These are phyloP conservation scores for Pyrenochaeta sp. DNA, from an alignment of 2,329 filamentous ascomycete species.

Conservation along the genomic window DNA sequence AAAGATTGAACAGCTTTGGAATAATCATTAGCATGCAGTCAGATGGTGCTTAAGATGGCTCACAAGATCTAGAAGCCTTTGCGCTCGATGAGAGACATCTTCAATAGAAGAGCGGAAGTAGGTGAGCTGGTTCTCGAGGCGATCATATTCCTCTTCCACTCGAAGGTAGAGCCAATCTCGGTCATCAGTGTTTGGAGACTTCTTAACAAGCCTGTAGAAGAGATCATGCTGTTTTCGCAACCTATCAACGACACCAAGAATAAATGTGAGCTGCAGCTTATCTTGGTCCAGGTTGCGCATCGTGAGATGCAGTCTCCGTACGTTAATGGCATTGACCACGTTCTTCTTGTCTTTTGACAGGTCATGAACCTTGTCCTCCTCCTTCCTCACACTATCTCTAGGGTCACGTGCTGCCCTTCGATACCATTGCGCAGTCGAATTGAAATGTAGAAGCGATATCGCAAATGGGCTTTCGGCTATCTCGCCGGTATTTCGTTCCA, in stretches of 20 bases:
- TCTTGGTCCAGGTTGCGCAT: slow-evolving; percentile 19
- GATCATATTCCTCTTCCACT: slow-evolving; percentile 10
- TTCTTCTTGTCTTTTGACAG: not conserved
- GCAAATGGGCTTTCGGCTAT: slow-evolving; percentile 12
- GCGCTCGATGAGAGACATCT: slow-evolving; percentile 3
- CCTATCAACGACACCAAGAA: slow-evolving; percentile 13
- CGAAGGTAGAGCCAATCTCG: slow-evolving; percentile 5
- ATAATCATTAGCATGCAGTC: not conserved
- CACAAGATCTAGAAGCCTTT: slow-evolving; percentile 9
- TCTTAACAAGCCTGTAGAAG: slow-evolving; percentile 7
- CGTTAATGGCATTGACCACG: slow-evolving; percentile 9
- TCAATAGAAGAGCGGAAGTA: slow-evolving; percentile 11
- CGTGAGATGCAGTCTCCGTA: slow-evolving; percentile 9
- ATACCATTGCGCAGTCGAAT: slow-evolving; percentile 14
- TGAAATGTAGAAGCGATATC: slow-evolving; percentile 12
- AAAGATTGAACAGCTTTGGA: slow-evolving; percentile 1
- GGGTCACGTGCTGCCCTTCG: slow-evolving; percentile 11
- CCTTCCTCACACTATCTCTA: slow-evolving; percentile 11
- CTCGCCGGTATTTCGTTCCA: not conserved
- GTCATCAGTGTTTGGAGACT: not conserved
- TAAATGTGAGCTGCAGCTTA: slow-evolving; percentile 14
- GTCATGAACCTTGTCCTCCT: slow-evolving; percentile 13
- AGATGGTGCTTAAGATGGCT: not conserved
- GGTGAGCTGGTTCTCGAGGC: slow-evolving; percentile 9
- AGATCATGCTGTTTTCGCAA: slow-evolving; percentile 16